phyloP scores from a whole-genome alignment of 2,329 filamentous ascomycete species.

The Trichoderma gracile region DNA sequence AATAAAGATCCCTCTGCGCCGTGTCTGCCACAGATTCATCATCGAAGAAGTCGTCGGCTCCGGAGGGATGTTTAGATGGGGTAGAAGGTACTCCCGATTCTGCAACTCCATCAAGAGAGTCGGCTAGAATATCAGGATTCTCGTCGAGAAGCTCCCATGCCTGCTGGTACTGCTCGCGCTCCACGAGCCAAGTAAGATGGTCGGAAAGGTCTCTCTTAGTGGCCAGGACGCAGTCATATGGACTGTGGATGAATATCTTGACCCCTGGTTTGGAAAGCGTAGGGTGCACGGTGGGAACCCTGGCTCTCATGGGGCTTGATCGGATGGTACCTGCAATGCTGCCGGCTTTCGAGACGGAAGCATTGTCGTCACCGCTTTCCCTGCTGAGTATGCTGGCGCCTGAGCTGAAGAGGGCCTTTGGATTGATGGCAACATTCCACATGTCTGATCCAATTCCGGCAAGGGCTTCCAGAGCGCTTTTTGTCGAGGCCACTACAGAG shows the following conservation, averaged over 20 bases:
- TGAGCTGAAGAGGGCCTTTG: slow-evolving; percentile 83
- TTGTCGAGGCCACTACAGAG: slow-evolving; percentile 62
- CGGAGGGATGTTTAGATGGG: slow-evolving; percentile 44
- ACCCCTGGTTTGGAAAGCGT: slow-evolving; percentile 57
- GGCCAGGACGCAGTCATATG: slow-evolving; percentile 92
- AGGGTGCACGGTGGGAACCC: slow-evolving; percentile 49
- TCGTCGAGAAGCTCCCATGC: slow-evolving; percentile 89
- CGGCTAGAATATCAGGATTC: slow-evolving; percentile 71
- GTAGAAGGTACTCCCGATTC: slow-evolving; percentile 45
- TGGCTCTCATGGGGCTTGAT: slow-evolving; percentile 33
- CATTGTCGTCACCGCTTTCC: slow-evolving; percentile 59
- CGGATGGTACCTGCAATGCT: slow-evolving; percentile 39
- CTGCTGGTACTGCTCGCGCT: slow-evolving; percentile 76
- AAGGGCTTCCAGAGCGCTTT: slow-evolving; percentile 74
- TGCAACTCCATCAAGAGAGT: slow-evolving; percentile 42
- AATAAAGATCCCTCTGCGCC: slow-evolving; percentile 58
- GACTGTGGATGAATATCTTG: slow-evolving; percentile 92
- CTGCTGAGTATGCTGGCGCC: slow-evolving; percentile 71
- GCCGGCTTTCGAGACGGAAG: slow-evolving; percentile 49
- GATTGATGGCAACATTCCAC: slow-evolving; percentile 89
- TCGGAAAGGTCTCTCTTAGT: slow-evolving; percentile 85
- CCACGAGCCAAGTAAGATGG: slow-evolving; percentile 81
- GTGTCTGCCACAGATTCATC: slow-evolving; percentile 61
- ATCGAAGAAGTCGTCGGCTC: slow-evolving; percentile 70
- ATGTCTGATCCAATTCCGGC: slow-evolving; percentile 73